Base-by-base conservation (phyloP, 306 rosid genomes). In the Crataegus laevigata region DNA sequence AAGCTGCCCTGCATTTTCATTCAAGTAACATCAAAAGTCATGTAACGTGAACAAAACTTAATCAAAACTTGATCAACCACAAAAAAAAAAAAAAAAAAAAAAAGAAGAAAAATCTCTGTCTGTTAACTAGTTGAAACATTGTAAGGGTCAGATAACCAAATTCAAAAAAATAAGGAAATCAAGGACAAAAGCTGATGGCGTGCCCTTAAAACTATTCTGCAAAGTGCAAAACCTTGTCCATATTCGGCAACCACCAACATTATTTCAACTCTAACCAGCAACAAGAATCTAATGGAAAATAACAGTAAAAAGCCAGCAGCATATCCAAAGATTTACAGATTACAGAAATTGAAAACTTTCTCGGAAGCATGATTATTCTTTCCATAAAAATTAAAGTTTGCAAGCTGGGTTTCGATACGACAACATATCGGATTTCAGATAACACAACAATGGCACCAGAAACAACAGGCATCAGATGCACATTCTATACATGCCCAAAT, bases 1-100 rank as follows among this genome's bases (percentile, higher is more conserved):
- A 84, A 78, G 91, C 91, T 68, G 94, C 96, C 85, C 97, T 92
- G 88, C 84, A 57, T 26, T 34, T 62, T 55, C 14, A 55, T 21
- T 59, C 57, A 76, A 75, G 52, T 15, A 51, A 54, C 14, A 55
- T 45, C 47, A 79, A 59, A 73, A 50, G 69, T 61, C 67, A 66
- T n/a, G n/a, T n/a, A n/a, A n/a, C n/a, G n/a, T n/a, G n/a, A n/a
- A n/a, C n/a, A n/a, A n/a, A n/a, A n/a, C n/a, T n/a, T n/a, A n/a
- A n/a, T n/a, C n/a, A n/a, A n/a, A n/a, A 66, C 40, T 9, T 21
- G 69, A 73, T 54, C 58, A 66, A 36, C 74, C 34, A 47, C 28
- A 3, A 24, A 59, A 34, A 34, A 34, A 34, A 6, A 32, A 29
- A 29, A 2, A 29, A 29, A 29, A 29, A 29, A 2, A 29, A 29